Evolutionary conservation across 208 protist genomes (phyloP).

Genomic region (Trypanosoma vivax): DNA sequence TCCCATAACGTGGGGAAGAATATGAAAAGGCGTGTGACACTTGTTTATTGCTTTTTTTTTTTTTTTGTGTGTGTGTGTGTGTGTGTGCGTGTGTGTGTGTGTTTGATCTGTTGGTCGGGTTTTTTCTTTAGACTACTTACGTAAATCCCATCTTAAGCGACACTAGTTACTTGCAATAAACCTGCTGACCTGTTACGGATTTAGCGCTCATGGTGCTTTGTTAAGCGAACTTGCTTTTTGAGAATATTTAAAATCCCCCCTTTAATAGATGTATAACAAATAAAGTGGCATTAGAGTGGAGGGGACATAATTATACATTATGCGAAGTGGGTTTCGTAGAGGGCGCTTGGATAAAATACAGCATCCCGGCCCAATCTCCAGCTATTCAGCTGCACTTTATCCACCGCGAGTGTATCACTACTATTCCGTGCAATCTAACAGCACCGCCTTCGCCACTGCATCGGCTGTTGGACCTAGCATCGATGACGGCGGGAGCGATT

Average conservation of each 20-base stretch:
- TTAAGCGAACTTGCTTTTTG: too few relatives aligned
- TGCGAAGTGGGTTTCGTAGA: conserved; percentile 33
- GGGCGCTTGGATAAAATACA: conserved; percentile 27
- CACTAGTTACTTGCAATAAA: too few relatives aligned
- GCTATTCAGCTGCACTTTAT: conserved; percentile 60
- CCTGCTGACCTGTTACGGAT: too few relatives aligned
- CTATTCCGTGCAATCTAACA: conserved; percentile 28
- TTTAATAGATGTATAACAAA: background rate
- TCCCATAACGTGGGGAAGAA: background rate
- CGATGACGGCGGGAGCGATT: conserved; percentile 30
- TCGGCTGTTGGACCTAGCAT: conserved; percentile 52
- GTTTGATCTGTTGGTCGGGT: background rate
- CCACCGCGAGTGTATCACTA: conserved; percentile 70
- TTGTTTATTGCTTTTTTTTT: too few relatives aligned
- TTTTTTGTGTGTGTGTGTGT: background rate
- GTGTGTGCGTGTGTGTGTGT: background rate
- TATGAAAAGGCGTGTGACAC: background rate
- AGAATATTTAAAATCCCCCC: too few relatives aligned
- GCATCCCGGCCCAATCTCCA: conserved; percentile 31
- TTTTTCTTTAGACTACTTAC: background rate
- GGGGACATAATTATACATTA: background rate
- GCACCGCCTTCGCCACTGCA: background rate
- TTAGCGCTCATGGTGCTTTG: too few relatives aligned
- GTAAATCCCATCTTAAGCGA: background rate
- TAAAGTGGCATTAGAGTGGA: background rate